These are phyloP conservation scores for Hypoxylon fuscum DNA, from an alignment of 495 filamentous ascomycete genomes.

Conservation along the genomic window DNA sequence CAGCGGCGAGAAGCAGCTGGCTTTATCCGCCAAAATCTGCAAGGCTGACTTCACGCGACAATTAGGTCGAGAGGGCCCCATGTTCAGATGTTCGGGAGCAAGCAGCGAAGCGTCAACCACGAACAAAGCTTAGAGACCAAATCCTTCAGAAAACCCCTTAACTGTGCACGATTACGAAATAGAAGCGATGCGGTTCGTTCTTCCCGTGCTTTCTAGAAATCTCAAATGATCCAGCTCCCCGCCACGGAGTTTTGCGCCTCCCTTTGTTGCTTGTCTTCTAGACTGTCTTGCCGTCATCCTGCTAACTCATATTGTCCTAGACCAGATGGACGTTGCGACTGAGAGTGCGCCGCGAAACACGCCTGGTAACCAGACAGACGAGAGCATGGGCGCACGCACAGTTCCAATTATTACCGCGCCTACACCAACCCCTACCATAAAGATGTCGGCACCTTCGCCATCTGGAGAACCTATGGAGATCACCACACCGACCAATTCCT, in stretches of 20 bases:
- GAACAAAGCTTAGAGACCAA: slow-evolving; percentile 26
- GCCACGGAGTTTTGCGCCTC: slow-evolving; percentile 19
- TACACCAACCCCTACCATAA: slow-evolving; percentile 52
- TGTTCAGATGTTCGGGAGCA: slow-evolving; percentile 37
- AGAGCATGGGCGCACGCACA: slow-evolving; percentile 55
- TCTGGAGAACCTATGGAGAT: slow-evolving; percentile 61
- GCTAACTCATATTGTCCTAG: slow-evolving; percentile 42
- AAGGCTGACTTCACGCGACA: slow-evolving; percentile 42
- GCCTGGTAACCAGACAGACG: slow-evolving; percentile 48
- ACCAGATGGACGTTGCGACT: slow-evolving; percentile 59
- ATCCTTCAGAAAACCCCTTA: slow-evolving; percentile 25
- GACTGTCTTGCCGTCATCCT: slow-evolving; percentile 16
- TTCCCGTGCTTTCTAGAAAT: slow-evolving; percentile 34
- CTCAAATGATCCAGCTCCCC: slow-evolving; percentile 14
- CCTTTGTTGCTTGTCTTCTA: slow-evolving; percentile 36
- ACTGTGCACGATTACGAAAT: slow-evolving; percentile 25
- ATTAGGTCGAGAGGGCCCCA: slow-evolving; percentile 38
- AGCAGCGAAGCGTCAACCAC: slow-evolving; percentile 31
- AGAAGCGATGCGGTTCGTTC: slow-evolving; percentile 40
- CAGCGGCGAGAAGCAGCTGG: slow-evolving; percentile 25
- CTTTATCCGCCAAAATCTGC: slow-evolving; percentile 23
- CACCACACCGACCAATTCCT: slow-evolving; percentile 56
- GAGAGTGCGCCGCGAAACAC: slow-evolving; percentile 56
- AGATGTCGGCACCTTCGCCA: slow-evolving; percentile 59
- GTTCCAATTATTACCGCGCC: slow-evolving; percentile 55